These are phyloP conservation scores for Chlamydomonas asymmetrica DNA, from an alignment of 139 green algal genomes.

Conservation along the genomic window DNA sequence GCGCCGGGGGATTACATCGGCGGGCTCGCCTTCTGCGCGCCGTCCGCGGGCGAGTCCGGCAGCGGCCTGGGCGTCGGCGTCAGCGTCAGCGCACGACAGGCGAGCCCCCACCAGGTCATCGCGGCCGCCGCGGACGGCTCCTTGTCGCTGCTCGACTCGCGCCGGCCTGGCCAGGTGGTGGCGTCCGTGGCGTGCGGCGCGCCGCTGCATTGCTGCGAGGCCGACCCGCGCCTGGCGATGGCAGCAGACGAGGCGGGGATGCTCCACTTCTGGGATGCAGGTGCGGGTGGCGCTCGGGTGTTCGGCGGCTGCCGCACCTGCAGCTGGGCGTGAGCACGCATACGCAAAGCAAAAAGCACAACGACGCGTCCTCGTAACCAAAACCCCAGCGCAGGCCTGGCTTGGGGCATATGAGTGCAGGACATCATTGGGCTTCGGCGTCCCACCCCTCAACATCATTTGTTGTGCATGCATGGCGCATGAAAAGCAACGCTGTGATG, in stretches of 20 bases:
- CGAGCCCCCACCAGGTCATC: conserved; percentile 2
- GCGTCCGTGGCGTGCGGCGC: conserved; percentile 29
- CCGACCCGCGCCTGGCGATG: conserved; percentile 50
- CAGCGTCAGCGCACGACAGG: background rate
- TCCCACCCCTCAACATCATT: no score
- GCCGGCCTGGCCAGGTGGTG: conserved; percentile 1
- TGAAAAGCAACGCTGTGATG: no score
- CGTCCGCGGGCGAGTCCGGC: no score
- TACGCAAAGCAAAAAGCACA: no score
- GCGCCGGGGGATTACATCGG: conserved; percentile 70
- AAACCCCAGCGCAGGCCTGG: no score
- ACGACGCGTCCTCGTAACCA: no score
- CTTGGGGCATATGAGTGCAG: no score
- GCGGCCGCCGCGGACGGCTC: conserved; percentile 34
- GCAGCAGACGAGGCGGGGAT: conserved; percentile 59
- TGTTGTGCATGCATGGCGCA: no score
- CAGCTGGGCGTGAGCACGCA: conserved; percentile 16
- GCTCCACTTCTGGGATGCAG: conserved; percentile 64
- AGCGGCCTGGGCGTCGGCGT: conserved; percentile 6
- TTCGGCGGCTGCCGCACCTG: background rate
- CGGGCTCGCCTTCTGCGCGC: conserved; percentile 48
- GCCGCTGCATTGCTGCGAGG: conserved; percentile 61
- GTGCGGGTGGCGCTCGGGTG: conserved; percentile 8
- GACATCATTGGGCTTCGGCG: no score
- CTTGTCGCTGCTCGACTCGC: conserved; percentile 37